Percentiles rank a stretch among this genome's conserved stretches.
These are phyloP conservation scores for Cymodocea nodosa DNA, from an alignment of 116 monocot genomes.

Conservation along the genomic window DNA sequence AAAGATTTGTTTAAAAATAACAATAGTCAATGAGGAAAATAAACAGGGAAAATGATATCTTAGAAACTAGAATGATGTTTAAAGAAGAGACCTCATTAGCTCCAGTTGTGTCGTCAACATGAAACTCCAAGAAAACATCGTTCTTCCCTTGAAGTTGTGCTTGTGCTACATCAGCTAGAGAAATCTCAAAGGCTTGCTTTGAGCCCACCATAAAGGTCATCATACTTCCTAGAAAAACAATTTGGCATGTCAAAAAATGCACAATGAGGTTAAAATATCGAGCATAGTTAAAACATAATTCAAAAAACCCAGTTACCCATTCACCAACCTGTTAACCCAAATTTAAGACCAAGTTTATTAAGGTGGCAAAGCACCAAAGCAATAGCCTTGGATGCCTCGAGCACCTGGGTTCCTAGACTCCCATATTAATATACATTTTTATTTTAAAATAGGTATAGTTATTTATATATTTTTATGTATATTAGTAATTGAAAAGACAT, in stretches of 20 bases:
- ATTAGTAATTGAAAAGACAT: too few relatives aligned
- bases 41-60: too few relatives aligned
- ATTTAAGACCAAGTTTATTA: background rate
- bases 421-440: too few relatives aligned
- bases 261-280: background rate
- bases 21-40: too few relatives aligned
- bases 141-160: constrained; percentile 94
- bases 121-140: constrained; percentile 92
- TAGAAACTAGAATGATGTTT: background rate
- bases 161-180: constrained; percentile 91
- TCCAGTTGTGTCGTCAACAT: constrained; percentile 97
- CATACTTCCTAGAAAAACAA: constrained; percentile 58
- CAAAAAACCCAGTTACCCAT: background rate
- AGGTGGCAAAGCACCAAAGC: too few relatives aligned
- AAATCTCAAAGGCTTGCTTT: constrained; percentile 98
- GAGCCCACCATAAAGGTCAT: constrained; percentile 77
- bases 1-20: too few relatives aligned
- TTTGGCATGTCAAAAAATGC: background rate
- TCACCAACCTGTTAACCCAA: background rate
- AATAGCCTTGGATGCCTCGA: too few relatives aligned
- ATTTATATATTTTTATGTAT: too few relatives aligned
- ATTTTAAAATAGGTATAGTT: too few relatives aligned
- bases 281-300: background rate
- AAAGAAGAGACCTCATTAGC: constrained; percentile 67
- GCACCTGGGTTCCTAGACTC: too few relatives aligned